Evolutionary conservation across 2,329 filamentous ascomycete species (phyloP), one percentile per base, ranked within the genome.

Genomic region (Dothideomycetes sp.): DNA sequence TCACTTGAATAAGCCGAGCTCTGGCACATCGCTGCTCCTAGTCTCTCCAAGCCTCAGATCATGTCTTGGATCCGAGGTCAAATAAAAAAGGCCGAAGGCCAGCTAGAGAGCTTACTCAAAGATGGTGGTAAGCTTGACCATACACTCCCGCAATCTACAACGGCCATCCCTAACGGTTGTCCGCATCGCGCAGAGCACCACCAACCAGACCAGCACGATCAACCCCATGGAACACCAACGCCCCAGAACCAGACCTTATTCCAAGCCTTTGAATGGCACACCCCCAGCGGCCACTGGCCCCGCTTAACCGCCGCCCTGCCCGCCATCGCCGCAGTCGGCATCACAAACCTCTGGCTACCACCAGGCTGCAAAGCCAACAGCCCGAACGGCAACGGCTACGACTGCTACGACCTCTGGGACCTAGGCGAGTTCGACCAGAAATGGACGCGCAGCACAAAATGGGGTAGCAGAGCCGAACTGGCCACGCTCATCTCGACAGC

Each of bases 381-480:
- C 19, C 68, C 70, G 1, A 58, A 68, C 19, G 74, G 77, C 15
- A 83, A 82, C 49, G 81, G 81, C 4, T 81, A 81, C 47, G 77
- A 80, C 53, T 67, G 77, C 45, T 70, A 69, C 51, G 65, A 70
- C 40, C 57, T 67, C 30, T 84, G 83, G 52, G 81, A 84, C 52
- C 58, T 85, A 11, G 81, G 81, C 22, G 81, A 85, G 52, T 85
- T 84, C 49, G 73, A 83, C 31, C 79, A 84, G 52, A 84, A 84
- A 53, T 77, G 76, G 14, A 55, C 64, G 0, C 60, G 60, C 4
- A 61, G 63, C 3, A 84, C 80, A 1, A 84, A 84, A 65, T 86
- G 79, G 79, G 81, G 81, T 2, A 62, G 65, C 2, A 76, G 75
- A 50, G 68, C 73, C 33, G 77, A 84, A 40, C 60, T 85, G 12